phyloP scores from a whole-genome alignment of 805 yeast genomes.

The Spathaspora arborariae region DNA sequence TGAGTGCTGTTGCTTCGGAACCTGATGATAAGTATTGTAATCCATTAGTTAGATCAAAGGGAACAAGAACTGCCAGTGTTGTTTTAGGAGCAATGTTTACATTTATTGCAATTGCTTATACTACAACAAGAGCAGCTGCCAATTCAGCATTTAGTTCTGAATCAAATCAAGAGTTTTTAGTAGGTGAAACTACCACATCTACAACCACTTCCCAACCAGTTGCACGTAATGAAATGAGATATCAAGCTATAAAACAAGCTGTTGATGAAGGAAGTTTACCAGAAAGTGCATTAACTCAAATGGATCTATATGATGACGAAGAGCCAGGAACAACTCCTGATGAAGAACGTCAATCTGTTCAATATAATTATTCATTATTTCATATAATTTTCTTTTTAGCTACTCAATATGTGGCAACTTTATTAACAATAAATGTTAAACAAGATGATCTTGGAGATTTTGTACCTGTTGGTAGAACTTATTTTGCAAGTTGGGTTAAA shows the following conservation, averaged over 20 bases:
- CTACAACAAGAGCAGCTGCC: constrained; percentile 96
- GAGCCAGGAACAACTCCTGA: constrained; percentile 38
- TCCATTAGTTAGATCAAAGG: constrained; percentile 83
- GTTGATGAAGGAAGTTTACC: constrained; percentile 96
- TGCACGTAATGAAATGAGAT: constrained; percentile 68
- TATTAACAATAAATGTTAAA: constrained; percentile 87
- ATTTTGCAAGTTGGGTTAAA: constrained; percentile 93
- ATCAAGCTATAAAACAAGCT: constrained; percentile 87
- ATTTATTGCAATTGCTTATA: constrained; percentile 91
- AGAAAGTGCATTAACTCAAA: constrained; percentile 79
- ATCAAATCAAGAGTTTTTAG: constrained; percentile 36
- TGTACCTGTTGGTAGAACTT: constrained; percentile 95
- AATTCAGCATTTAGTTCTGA: constrained; percentile 41
- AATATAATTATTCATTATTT: constrained; percentile 82
- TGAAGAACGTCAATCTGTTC: constrained; percentile 59
- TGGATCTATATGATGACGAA: constrained; percentile 52
- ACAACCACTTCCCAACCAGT: constrained; percentile 34
- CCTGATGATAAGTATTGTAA: constrained; percentile 94
- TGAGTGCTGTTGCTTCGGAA: constrained; percentile 92
- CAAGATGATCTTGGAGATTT: constrained; percentile 83
- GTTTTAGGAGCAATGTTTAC: constrained; percentile 91
- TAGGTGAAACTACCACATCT: neutral
- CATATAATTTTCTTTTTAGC: constrained; percentile 92
- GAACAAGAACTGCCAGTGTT: constrained; percentile 85
- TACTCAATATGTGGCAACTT: constrained; percentile 93